phyloP scores from a whole-genome alignment of 2,329 filamentous ascomycete species.

The Phoma sp. region DNA sequence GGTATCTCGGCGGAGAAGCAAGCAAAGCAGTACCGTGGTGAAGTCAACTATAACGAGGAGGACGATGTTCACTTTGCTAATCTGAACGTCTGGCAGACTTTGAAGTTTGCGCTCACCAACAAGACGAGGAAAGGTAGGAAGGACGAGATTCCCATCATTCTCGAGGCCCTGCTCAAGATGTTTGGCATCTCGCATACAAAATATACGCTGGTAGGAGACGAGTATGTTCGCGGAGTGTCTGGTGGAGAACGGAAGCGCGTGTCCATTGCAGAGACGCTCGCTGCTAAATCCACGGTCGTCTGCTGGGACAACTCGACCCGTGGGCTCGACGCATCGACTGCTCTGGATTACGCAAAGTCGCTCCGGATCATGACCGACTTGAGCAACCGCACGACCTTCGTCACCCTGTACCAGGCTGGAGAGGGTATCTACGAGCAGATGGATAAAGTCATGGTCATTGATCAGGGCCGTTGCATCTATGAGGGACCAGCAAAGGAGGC shows the following conservation, averaged over 20 bases:
- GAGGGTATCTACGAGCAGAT: conserved; percentile 74
- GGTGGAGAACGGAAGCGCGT: conserved; percentile 81
- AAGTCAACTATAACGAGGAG: conserved; percentile 80
- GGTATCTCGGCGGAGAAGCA: conserved; percentile 73
- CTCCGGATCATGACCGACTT: conserved; percentile 82
- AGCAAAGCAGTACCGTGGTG: conserved; percentile 71
- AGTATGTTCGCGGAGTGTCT: conserved; percentile 73
- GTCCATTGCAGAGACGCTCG: conserved; percentile 75
- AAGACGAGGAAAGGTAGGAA: conserved; percentile 73
- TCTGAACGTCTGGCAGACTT: conserved; percentile 77
- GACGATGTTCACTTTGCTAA: conserved; percentile 77
- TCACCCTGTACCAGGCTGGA: conserved; percentile 74
- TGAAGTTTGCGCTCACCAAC: conserved; percentile 75
- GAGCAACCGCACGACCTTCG: conserved; percentile 71
- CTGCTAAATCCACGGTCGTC: conserved; percentile 64
- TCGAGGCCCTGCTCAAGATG: conserved; percentile 74
- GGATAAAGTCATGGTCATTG: conserved; percentile 82
- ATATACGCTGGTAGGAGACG: conserved; percentile 77
- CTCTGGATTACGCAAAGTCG: conserved; percentile 77
- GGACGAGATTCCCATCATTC: conserved; percentile 69
- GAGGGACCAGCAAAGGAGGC: conserved; percentile 68
- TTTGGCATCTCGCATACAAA: conserved; percentile 79
- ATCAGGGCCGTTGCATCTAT: conserved; percentile 72
- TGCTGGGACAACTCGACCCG: conserved; percentile 83
- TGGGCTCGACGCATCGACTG: conserved; percentile 80